Evolutionary conservation across 1,139 yeast genomes (phyloP), one percentile per base, ranked within the genome.

Genomic region (Hyphopichia pseudoburtonii): DNA sequence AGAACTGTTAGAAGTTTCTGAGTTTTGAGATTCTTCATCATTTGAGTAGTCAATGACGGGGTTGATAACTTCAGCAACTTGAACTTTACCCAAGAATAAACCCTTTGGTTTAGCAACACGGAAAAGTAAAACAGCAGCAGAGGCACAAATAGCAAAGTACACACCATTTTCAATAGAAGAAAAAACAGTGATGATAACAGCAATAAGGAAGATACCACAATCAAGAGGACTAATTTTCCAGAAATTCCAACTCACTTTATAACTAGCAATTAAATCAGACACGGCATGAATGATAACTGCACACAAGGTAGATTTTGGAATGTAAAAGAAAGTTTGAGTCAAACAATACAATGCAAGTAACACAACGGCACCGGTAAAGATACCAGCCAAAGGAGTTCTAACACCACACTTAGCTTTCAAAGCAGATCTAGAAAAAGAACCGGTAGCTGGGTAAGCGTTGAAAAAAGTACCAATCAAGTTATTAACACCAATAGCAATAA

Each of bases 281-380:
- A 90, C 97, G n/a, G 97, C 96, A 61, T 90, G 96, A 52, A 90
- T 90, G 50, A 90, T 89, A 47, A 90, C 80, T 1, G 97, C 96
- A 48, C 82, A 71, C 42, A 90, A 72, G 2, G 90, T 78, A 10
- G 97, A 96, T 53, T 86, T 88, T 39, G 97, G 96, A 60, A 90
- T 90, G 66, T 78, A 90, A 70, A 73, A 87, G 68, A 90, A 90
- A 4, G 95, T 84, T 37, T 72, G 72, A 9, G 97, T 88, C 50
- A 90, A 76, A 40, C 85, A 83, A 60, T 89, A 90, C 44, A 90
- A 71, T 2, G 97, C 96, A 45, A 90, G 69, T 46, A 90, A 66
- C 18, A 90, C 97, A 59, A 90, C 90, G 27, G 77, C 79, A 56
- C 97, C 97, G 19, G 96, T 88, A 64, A 81, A 86, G 38, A 88